Base-by-base conservation (phyloP, 2,329 filamentous ascomycete species). In the Mycosphaerella sp. region DNA sequence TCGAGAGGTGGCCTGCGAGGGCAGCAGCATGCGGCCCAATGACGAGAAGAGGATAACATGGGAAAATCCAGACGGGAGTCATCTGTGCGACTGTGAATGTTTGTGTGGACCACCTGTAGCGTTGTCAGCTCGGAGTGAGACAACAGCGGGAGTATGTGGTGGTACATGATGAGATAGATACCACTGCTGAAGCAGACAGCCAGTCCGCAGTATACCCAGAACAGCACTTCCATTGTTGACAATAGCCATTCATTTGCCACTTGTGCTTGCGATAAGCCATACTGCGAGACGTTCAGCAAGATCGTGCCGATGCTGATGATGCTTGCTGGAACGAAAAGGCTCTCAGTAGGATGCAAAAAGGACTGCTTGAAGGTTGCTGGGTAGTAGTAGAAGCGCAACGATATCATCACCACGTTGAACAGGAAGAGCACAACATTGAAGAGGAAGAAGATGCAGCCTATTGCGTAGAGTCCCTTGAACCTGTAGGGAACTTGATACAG, bases 21-120 rank as follows among this genome's bases (percentile, higher is more conserved):
- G 77, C 81, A 14, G 79, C 78, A 4, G 85, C 87, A 59, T 89
- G 82, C 0, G 87, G 85, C 0, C 85, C 87, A 17, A 85, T 81
- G 7, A 93, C 79, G 3, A 94, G 77, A 17, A 93, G 75, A 0
- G 88, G 87, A 58, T 94, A 94, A 0, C 85, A 87, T 0, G 87
- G 88, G 59, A 93, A 93, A 49, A 91, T 89, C 87, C 87, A 93
- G 14, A 89, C 82, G 0, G 87, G 87, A 0, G 87, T 93, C 88
- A 94, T 93, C 46, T 82, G 82, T 30, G 87, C 84, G 42, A 93
- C 87, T 0, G 88, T 83, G 59, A 82, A 83, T 2, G 79, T 81
- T 53, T 80, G 78, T 0, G 80, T 84, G 1, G 78, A 81, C 80
- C 80, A 84, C 60, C 78, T 81, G 54, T 62, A 32, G 41, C 4